Evolutionary conservation across 1,284 basidiomycete genomes (phyloP).

Genomic region (Boletus calvinii): DNA sequence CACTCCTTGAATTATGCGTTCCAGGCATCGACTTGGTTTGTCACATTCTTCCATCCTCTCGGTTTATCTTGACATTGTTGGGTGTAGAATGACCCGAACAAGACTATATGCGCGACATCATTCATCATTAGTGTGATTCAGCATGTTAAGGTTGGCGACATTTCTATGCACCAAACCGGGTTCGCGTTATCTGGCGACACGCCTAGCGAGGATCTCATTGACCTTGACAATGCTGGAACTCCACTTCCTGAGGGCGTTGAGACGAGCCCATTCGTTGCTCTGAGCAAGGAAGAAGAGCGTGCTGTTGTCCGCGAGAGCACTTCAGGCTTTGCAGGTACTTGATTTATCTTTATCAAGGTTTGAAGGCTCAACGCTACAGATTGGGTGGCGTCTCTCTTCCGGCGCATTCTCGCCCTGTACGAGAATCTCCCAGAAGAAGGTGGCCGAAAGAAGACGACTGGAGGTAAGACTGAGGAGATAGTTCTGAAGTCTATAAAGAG

Average conservation of each 20-base stretch:
- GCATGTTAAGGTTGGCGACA: slow-evolving; percentile 81
- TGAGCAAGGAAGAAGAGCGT: slow-evolving; percentile 73
- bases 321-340: slow-evolving; percentile 70
- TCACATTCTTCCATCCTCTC: slow-evolving; percentile 7
- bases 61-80: slow-evolving; percentile 5
- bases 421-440: slow-evolving; percentile 96
- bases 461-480: slow-evolving; percentile 84
- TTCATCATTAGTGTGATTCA: slow-evolving; percentile 80
- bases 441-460: slow-evolving; percentile 75
- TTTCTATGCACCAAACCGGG: slow-evolving; percentile 61
- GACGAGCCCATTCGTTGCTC: slow-evolving; percentile 44
- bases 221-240: slow-evolving; percentile 44
- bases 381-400: slow-evolving; percentile 89
- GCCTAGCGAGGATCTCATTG: slow-evolving; percentile 56
- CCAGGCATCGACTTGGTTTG: slow-evolving; percentile 87
- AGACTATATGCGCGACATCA: slow-evolving; percentile 82
- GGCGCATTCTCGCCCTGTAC: slow-evolving; percentile 83
- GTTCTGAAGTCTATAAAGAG: slow-evolving; percentile 82
- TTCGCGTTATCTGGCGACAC: slow-evolving; percentile 51
- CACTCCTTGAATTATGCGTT: slow-evolving; percentile 86
- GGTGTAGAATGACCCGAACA: slow-evolving; percentile 84
- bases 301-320: slow-evolving; percentile 76
- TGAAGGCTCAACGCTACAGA: slow-evolving; percentile 42
- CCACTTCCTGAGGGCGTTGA: slow-evolving; percentile 58
- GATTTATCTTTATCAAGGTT: slow-evolving; percentile 12